Evolutionary conservation across 805 yeast genomes (phyloP).

Genomic region (Jamesozyma jinghongensis): DNA sequence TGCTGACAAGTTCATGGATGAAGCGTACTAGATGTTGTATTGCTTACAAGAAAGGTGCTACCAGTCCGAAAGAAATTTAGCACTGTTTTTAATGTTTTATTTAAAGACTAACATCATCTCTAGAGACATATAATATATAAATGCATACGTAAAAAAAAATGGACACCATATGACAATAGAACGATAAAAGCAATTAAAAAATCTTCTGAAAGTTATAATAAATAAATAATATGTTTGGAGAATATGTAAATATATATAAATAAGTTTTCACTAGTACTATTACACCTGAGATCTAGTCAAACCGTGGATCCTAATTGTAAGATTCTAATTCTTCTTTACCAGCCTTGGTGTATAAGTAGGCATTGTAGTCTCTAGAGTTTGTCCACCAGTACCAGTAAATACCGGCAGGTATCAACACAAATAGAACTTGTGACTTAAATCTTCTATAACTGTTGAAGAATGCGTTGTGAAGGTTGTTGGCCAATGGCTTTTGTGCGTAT

Average conservation of each 20-base stretch:
- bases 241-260: too few species aligned
- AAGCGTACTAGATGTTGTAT: slow-evolving; percentile 45
- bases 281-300: too few species aligned
- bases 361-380: slow-evolving; percentile 81
- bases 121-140: too few species aligned
- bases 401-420: slow-evolving; percentile 65
- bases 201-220: too few species aligned
- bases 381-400: slow-evolving; percentile 84
- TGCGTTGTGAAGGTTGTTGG: slow-evolving; percentile 77
- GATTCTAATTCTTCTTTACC: slow-evolving; percentile 87
- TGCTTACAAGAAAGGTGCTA: slow-evolving; percentile 12
- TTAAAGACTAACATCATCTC: too few species aligned
- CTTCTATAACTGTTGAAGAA: slow-evolving; percentile 93
- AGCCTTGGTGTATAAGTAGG: slow-evolving; percentile 90
- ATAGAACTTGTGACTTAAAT: slow-evolving; percentile 75
- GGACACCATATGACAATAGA: too few species aligned
- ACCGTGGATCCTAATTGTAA: slow-evolving; percentile 1
- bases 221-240: not conserved
- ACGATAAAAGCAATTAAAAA: too few species aligned
- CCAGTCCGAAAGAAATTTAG: too few species aligned
- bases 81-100: too few species aligned
- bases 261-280: too few species aligned
- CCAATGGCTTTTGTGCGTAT: slow-evolving; percentile 84
- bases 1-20: slow-evolving; percentile 57
- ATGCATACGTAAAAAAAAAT: too few species aligned